Percentiles rank a stretch among this genome's conserved stretches.
phyloP scores from a whole-genome alignment of 176 grass and related monocot species.

The Microstegium vimineum region DNA sequence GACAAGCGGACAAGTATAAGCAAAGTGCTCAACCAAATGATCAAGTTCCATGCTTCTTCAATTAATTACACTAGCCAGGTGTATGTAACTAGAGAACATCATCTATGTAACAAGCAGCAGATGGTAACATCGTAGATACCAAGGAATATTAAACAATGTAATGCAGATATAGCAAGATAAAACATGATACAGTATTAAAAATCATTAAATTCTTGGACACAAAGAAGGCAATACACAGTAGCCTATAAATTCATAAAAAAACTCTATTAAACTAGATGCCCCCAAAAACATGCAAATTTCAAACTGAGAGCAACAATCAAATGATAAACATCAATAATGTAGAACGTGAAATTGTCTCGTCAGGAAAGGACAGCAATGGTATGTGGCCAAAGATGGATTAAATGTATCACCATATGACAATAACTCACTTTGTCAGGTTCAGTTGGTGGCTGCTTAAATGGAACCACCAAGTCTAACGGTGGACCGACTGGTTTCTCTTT shows the following conservation, averaged over 20 bases:
- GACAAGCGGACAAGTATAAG: not conserved
- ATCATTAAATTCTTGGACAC: not conserved
- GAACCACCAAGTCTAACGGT: slow-evolving; percentile 70
- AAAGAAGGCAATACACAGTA: not conserved
- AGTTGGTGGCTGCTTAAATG: slow-evolving; percentile 54
- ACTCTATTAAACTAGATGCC: not conserved
- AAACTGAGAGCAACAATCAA: slow-evolving; percentile 5
- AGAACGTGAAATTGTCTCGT: slow-evolving; percentile 2
- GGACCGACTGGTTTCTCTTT: slow-evolving; percentile 94
- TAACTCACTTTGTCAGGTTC: slow-evolving; percentile 68
- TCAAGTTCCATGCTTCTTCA: not conserved
- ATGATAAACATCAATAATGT: slow-evolving; percentile 8
- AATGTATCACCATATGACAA: not conserved
- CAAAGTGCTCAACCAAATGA: not conserved
- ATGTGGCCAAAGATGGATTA: not conserved
- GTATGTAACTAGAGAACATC: not conserved
- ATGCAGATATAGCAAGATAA: not conserved
- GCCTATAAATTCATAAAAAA: not conserved
- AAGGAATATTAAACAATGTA: not conserved
- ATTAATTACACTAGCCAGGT: slow-evolving; percentile 10
- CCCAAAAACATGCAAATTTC: not conserved
- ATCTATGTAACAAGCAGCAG: not conserved
- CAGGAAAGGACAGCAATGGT: not conserved
- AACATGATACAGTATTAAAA: not conserved
- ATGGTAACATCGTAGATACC: not conserved